phyloP scores from a whole-genome alignment of 2,329 filamentous ascomycete species.

The Lecanosticta acicola region DNA sequence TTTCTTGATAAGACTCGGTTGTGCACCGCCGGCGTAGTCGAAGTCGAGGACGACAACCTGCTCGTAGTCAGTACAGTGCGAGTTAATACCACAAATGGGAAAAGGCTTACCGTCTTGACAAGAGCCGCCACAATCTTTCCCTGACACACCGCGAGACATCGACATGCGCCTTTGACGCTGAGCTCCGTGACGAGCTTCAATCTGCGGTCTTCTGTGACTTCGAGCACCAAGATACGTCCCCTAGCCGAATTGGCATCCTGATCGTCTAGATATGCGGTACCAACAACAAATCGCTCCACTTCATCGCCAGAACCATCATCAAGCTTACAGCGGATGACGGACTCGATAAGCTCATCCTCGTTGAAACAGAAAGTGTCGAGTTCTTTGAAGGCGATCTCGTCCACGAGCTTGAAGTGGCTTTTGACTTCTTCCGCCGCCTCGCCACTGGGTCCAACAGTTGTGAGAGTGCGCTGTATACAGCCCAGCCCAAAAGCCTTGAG shows the following conservation, averaged over 20 bases:
- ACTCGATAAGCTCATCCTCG: slow-evolving; percentile 72
- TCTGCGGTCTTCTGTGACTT: slow-evolving; percentile 68
- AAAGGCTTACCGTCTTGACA: slow-evolving; percentile 77
- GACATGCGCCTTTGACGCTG: slow-evolving; percentile 71
- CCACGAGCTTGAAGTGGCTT: slow-evolving; percentile 81
- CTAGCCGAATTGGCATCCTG: slow-evolving; percentile 49
- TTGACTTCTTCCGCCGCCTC: slow-evolving; percentile 66
- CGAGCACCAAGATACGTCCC: slow-evolving; percentile 79
- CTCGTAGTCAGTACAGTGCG: not conserved
- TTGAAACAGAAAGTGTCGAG: slow-evolving; percentile 65
- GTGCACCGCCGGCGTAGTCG: slow-evolving; percentile 50
- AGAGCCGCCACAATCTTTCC: slow-evolving; percentile 78
- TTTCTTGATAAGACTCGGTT: slow-evolving; percentile 58
- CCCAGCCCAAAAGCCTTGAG: slow-evolving; percentile 82
- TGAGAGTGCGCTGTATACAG: slow-evolving; percentile 69
- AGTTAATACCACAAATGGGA: slow-evolving; percentile 4
- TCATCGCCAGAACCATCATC: slow-evolving; percentile 51
- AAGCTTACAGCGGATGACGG: slow-evolving; percentile 71
- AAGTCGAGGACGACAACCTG: slow-evolving; percentile 57
- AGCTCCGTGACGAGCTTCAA: slow-evolving; percentile 67
- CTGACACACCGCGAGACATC: slow-evolving; percentile 67
- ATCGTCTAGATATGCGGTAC: slow-evolving; percentile 71
- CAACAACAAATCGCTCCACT: slow-evolving; percentile 81
- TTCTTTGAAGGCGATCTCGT: slow-evolving; percentile 80
- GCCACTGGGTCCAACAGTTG: slow-evolving; percentile 31